phyloP scores from a whole-genome alignment of 2,329 filamentous ascomycete species.

The Thielaviopsis musarum region DNA sequence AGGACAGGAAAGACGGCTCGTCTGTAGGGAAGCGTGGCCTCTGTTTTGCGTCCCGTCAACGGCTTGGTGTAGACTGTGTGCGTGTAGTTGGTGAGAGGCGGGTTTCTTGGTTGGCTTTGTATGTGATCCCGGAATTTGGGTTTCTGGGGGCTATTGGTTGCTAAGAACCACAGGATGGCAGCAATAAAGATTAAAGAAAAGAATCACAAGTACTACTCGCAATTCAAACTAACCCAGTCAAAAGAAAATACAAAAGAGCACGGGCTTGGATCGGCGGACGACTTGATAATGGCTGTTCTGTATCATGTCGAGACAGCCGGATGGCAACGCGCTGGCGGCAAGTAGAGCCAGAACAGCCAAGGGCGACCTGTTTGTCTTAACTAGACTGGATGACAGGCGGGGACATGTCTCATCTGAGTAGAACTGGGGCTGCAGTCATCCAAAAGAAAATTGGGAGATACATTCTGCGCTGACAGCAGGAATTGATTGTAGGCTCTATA shows the following conservation, averaged over 20 bases:
- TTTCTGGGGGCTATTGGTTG: background rate
- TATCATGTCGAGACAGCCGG: background rate
- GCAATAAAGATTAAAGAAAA: background rate
- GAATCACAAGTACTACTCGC: background rate
- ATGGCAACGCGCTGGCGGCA: background rate
- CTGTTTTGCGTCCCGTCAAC: background rate
- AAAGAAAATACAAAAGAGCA: background rate
- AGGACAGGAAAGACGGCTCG: background rate
- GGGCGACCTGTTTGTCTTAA: background rate
- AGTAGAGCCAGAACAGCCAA: background rate
- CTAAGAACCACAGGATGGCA: background rate
- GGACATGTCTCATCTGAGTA: background rate
- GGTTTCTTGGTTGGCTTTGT: background rate
- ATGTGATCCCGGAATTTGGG: background rate
- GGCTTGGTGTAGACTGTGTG: background rate
- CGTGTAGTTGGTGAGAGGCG: background rate
- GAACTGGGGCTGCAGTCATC: background rate
- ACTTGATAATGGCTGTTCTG: background rate
- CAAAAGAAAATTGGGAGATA: too few relatives aligned
- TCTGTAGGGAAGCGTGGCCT: background rate
- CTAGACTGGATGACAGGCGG: background rate
- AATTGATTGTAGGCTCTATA: too few relatives aligned
- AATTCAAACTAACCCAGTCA: background rate
- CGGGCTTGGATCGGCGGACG: background rate
- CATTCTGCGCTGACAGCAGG: too few relatives aligned